Percentiles rank a stretch among this genome's conserved stretches.
Conservation (phyloP, 2,329 filamentous ascomycete species). For the Coccinonectria pachysandricola region DNA sequence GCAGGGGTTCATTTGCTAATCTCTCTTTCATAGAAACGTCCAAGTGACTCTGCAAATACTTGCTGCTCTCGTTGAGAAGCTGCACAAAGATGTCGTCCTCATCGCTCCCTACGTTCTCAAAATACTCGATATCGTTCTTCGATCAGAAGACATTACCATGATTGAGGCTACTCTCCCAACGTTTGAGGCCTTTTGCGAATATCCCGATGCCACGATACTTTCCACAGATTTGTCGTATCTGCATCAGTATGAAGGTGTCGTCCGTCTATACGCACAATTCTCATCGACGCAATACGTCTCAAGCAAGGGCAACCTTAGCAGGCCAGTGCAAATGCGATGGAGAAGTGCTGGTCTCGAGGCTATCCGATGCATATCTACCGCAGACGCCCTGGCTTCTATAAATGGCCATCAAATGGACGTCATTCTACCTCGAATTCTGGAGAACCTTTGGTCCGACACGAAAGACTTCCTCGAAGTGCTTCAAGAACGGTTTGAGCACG, state of each 20-base stretch:
- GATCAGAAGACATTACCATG: slow-evolving; percentile 82
- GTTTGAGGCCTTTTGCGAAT: slow-evolving; percentile 78
- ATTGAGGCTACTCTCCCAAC: slow-evolving; percentile 81
- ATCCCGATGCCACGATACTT: slow-evolving; percentile 78
- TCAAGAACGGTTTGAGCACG: slow-evolving; percentile 53
- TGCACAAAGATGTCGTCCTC: slow-evolving; percentile 78
- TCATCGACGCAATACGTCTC: slow-evolving; percentile 53
- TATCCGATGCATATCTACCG: slow-evolving; percentile 69
- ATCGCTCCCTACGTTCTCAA: slow-evolving; percentile 78
- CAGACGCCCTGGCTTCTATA: slow-evolving; percentile 67
- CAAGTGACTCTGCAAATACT: slow-evolving; percentile 93
- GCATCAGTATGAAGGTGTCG: slow-evolving; percentile 70
- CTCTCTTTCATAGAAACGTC: slow-evolving; percentile 54
- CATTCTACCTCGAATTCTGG: slow-evolving; percentile 74
- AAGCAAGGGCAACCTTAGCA: slow-evolving; percentile 48
- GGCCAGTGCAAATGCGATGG: slow-evolving; percentile 70
- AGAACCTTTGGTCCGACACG: slow-evolving; percentile 72
- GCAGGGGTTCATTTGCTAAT: slow-evolving; percentile 1
- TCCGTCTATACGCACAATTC: slow-evolving; percentile 68
- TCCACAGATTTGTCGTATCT: slow-evolving; percentile 79
- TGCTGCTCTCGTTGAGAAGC: slow-evolving; percentile 83
- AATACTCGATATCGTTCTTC: slow-evolving; percentile 72
- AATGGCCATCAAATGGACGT: slow-evolving; percentile 66
- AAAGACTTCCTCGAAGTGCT: slow-evolving; percentile 60
- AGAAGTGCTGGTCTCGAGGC: slow-evolving; percentile 64